Percentiles rank a stretch among this genome's conserved stretches.
phyloP scores from a whole-genome alignment of 2,329 filamentous ascomycete species.

The Ambrosiella cleistominuta region DNA sequence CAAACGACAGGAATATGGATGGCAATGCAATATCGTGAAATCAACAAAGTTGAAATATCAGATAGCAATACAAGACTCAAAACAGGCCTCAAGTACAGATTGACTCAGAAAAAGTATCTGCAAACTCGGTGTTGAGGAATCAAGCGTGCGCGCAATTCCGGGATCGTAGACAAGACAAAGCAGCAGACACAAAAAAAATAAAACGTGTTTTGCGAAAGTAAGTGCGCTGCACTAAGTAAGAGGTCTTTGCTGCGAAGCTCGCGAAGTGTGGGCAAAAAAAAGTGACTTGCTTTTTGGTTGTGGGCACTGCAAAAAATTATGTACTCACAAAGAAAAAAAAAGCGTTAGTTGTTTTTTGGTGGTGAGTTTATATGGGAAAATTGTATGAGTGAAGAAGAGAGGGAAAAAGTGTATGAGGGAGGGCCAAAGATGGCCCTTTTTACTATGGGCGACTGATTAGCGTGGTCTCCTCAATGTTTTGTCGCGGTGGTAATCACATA shows the following conservation, averaged over 20 bases:
- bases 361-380: conserved; percentile 35
- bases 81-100: not conserved
- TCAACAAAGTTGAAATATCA: too few relatives aligned
- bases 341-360: conserved; percentile 24
- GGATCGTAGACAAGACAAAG: conserved; percentile 16
- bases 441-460: conserved; percentile 48
- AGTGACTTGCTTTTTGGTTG: conserved; percentile 16
- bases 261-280: conserved; percentile 13
- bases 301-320: conserved; percentile 19
- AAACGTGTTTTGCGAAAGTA: not conserved
- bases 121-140: not conserved
- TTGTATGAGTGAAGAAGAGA: conserved; percentile 46
- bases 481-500: conserved; percentile 9
- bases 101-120: not conserved
- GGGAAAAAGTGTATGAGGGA: conserved; percentile 37
- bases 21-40: too few relatives aligned
- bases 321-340: conserved; percentile 31
- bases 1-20: too few relatives aligned
- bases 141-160: not conserved
- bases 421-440: conserved; percentile 39
- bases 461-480: conserved; percentile 18
- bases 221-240: not conserved
- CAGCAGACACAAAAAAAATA: not conserved
- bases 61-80: too few relatives aligned
- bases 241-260: conserved; percentile 2